Conservation (phyloP, 2,329 filamentous ascomycete genomes). For the Diaporthe vaccinii region DNA sequence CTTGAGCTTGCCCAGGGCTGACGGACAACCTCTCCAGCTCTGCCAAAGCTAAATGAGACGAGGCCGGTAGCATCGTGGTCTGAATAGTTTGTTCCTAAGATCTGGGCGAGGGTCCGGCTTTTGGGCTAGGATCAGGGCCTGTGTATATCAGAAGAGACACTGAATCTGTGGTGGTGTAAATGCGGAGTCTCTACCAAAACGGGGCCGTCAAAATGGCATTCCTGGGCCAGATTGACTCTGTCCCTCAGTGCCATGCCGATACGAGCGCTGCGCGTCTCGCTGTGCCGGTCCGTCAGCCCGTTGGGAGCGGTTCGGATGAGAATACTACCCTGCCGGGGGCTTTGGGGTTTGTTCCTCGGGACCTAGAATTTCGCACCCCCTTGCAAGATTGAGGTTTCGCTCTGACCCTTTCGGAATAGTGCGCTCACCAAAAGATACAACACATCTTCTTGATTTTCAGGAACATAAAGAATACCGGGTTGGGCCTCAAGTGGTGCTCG, state of each 20-base stretch:
- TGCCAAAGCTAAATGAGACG: not conserved
- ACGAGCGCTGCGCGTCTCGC: not conserved
- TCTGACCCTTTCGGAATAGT: no score
- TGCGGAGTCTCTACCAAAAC: not conserved
- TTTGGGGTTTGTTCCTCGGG: not conserved
- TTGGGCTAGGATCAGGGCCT: not conserved
- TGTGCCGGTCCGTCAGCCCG: not conserved
- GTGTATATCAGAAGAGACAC: not conserved
- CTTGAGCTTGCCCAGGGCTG: not conserved
- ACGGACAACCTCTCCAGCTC: not conserved
- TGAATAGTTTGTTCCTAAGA: not conserved
- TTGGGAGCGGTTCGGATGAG: slow-evolving; percentile 10
- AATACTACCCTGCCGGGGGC: not conserved
- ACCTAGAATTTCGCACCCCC: no score
- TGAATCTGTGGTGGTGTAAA: not conserved
- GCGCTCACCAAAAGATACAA: no score
- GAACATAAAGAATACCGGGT: no score
- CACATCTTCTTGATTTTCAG: no score
- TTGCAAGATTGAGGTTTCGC: no score
- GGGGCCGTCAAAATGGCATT: not conserved
- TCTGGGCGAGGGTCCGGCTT: not conserved
- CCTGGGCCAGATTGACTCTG: not conserved
- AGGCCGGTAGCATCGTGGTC: not conserved
- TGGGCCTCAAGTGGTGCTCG: no score
- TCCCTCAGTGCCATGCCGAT: not conserved